Evolutionary conservation across 2,329 filamentous ascomycete species (phyloP), one percentile per base, ranked within the genome.

Genomic region (Cladosporium halotolerans): DNA sequence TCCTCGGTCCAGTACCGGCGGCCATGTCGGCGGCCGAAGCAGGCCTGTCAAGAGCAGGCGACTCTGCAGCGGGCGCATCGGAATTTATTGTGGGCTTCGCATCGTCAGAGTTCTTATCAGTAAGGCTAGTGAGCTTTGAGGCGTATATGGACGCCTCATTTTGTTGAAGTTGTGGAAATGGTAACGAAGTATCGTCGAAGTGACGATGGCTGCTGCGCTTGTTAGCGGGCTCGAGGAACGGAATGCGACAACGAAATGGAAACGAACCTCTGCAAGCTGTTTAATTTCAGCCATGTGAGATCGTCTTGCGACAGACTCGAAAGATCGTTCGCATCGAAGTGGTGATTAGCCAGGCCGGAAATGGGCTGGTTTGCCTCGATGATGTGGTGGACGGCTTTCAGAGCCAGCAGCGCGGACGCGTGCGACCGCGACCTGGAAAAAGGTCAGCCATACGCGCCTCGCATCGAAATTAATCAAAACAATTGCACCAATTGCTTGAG

Each of bases 171-270:
- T 55, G 46, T 41, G 66, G 66, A 54, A 63, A 66, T 56, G 75
- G 78, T 40, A 81, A 72, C 48, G 78, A 78, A 59, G 73, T 67
- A 67, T 80, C 77, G 66, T 80, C 72, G 69, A 82, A 83, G 64
- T 72, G 73, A 56, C 75, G 78, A 61, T 78, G 77, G 74, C 80
- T 82, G 61, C 36, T 36, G 44, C 4, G 45, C 45, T 46, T 47
- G 51, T 53, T 47, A 53, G 51, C 44, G 45, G 31, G 10, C 13
- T 54, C 28, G 32, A 38, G 45, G n/a, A 38, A 48, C 38, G 14
- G 32, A 9, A 44, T 43, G 39, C 38, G 38, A 49, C 43, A 39
- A 54, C 14, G 40, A 16, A 18, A 38, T n/a, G 7, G 31, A 44
- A 34, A 23, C 48, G 41, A n/a, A 51, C 81, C 77, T 77, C 60